Conservation (phyloP, 1,284 basidiomycete genomes). For the Agaricales sp. region DNA sequence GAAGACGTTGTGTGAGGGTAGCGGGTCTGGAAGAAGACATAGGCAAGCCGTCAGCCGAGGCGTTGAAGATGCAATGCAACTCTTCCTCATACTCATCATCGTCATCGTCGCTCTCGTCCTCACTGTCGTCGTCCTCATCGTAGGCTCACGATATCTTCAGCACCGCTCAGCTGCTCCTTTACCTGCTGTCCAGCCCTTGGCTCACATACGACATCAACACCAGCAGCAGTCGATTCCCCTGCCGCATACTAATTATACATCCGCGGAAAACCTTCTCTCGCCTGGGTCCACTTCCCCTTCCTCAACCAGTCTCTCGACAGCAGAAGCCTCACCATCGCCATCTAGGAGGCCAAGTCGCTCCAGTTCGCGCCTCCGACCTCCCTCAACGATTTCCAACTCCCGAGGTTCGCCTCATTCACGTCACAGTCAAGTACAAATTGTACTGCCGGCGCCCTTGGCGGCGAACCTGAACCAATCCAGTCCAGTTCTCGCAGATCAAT, state of each 20-base stretch:
- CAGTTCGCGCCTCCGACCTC: constrained; percentile 29
- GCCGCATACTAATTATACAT: constrained; percentile 13
- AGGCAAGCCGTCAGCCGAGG: constrained; percentile 12
- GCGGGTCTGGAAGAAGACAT: constrained; percentile 12
- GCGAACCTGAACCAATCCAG: constrained; percentile 18
- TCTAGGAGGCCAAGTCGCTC: constrained; percentile 14
- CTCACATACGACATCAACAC: constrained; percentile 42
- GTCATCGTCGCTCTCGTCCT: constrained; percentile 31
- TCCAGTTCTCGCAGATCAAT: constrained; percentile 25
- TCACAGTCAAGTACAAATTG: constrained; percentile 45
- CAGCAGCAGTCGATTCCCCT: constrained; percentile 17
- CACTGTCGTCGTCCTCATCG: constrained; percentile 26
- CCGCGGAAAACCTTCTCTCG: constrained; percentile 1
- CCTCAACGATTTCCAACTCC: constrained; percentile 24
- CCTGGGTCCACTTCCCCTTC: constrained; percentile 13
- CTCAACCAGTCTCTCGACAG: constrained; percentile 15
- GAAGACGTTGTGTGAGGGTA: constrained; percentile 53
- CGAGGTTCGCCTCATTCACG: constrained; percentile 41
- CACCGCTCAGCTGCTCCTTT: constrained; percentile 28
- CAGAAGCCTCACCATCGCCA: constrained; percentile 11
- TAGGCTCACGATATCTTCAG: constrained; percentile 18
- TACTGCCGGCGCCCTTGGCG: constrained; percentile 47
- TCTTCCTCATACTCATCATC: constrained; percentile 30
- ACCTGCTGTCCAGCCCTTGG: constrained; percentile 49
- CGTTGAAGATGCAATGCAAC: constrained; percentile 15